Conservation (phyloP, 352 stramenopile species). For the Plasmopara muralis region DNA sequence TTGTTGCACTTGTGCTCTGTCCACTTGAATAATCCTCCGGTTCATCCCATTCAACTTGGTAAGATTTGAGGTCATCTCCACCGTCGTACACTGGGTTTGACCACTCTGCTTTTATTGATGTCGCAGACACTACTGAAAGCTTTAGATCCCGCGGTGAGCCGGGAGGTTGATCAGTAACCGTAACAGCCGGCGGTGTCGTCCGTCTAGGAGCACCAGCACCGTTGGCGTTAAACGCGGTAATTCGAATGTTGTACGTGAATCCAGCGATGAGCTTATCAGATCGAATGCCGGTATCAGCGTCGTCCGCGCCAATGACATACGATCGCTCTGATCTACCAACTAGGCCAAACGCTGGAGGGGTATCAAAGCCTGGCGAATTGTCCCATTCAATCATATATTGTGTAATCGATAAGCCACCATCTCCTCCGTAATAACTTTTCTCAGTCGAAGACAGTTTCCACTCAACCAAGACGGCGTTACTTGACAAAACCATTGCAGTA, state of each 20-base stretch:
- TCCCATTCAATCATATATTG: conserved; percentile 97
- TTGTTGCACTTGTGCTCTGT: conserved; percentile 50
- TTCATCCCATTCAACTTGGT: conserved; percentile 80
- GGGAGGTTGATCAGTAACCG: conserved; percentile 56
- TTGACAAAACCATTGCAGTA: conserved; percentile 70
- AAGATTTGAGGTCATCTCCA: conserved; percentile 73
- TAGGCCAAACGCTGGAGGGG: conserved; percentile 66
- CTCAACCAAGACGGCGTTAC: conserved; percentile 85
- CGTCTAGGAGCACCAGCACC: conserved; percentile 38
- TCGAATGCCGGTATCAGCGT: conserved; percentile 89
- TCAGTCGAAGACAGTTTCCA: conserved; percentile 83
- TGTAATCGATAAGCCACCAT: conserved; percentile 89
- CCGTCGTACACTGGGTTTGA: conserved; percentile 89
- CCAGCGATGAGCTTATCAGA: conserved; percentile 72
- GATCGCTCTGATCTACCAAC: conserved; percentile 35
- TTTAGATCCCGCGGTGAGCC: conserved; percentile 47
- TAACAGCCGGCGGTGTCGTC: conserved; percentile 38
- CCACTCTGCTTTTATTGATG: conserved; percentile 79
- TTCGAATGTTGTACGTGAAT: conserved; percentile 64
- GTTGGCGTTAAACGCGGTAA: conserved; percentile 74
- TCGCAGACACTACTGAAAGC: conserved; percentile 49
- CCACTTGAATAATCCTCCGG: conserved; percentile 68
- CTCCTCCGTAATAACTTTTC: conserved; percentile 84
- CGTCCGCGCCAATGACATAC: conserved; percentile 89
- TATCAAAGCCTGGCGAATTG: conserved; percentile 80